phyloP scores from a whole-genome alignment of 2,329 filamentous ascomycete genomes.

The Fusarium chuoi region DNA sequence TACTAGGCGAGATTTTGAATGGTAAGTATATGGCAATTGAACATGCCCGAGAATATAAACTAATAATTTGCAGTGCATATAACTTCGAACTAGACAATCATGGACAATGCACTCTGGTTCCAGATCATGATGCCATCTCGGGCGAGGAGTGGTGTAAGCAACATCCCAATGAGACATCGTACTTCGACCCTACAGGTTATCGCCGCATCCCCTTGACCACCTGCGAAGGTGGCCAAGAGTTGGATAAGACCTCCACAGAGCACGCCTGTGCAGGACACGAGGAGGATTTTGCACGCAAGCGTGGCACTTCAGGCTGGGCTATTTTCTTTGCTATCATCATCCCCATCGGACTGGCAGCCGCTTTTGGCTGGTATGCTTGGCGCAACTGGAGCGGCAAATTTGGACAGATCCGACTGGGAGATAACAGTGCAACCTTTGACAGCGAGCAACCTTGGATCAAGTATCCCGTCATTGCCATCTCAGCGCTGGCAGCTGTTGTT shows the following conservation, averaged over 20 bases:
- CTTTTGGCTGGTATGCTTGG: conserved; percentile 86
- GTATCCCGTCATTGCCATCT: conserved; percentile 80
- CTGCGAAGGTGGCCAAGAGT: conserved; percentile 78
- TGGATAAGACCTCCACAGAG: conserved; percentile 71
- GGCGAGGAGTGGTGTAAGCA: conserved; percentile 62
- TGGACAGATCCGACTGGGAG: conserved; percentile 90
- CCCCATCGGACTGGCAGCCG: conserved; percentile 76
- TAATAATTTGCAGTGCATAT: conserved; percentile 75
- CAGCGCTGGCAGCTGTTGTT: conserved; percentile 69
- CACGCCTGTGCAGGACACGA: conserved; percentile 80
- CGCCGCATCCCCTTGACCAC: conserved; percentile 90
- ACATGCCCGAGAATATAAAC: not conserved
- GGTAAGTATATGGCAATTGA: conserved; percentile 63
- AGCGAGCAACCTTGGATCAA: conserved; percentile 81
- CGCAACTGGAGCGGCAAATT: conserved; percentile 89
- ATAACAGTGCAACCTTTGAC: conserved; percentile 67
- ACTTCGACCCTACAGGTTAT: conserved; percentile 87
- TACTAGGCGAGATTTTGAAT: conserved; percentile 89
- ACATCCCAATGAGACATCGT: conserved; percentile 78
- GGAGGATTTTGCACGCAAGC: conserved; percentile 79
- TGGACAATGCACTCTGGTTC: conserved; percentile 80
- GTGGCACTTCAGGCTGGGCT: conserved; percentile 74
- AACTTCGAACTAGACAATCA: conserved; percentile 87
- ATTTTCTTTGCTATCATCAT: conserved; percentile 88
- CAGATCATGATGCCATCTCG: conserved; percentile 72